Conservation (phyloP, 345 rosid genomes). For the Syzygium aqueum region DNA sequence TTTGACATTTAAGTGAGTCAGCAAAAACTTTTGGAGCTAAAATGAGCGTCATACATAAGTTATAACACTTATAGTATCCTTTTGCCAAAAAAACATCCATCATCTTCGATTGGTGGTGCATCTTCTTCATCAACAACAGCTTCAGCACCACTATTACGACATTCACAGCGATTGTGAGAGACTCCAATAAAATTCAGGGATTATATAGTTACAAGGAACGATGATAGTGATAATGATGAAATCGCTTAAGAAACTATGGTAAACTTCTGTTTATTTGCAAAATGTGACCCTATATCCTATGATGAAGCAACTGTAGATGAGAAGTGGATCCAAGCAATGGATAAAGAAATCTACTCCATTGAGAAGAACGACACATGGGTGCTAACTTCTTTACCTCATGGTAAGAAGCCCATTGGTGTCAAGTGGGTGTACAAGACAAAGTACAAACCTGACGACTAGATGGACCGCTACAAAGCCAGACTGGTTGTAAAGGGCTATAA, state of each 20-base stretch:
- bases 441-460: accelerated
- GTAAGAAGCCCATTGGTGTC: neutral
- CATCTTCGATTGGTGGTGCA: too few relatives aligned
- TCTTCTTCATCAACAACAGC: neutral
- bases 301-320: neutral
- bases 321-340: neutral
- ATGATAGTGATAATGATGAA: neutral
- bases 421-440: neutral
- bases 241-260: neutral
- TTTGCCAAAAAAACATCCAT: neutral
- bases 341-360: neutral
- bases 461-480: neutral
- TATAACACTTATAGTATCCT: too few relatives aligned
- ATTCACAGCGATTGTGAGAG: accelerated
- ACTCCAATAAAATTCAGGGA: neutral
- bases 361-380: neutral
- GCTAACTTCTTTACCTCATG: neutral
- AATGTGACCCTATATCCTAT: neutral
- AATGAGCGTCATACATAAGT: too few relatives aligned
- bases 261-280: neutral
- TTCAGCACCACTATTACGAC: neutral
- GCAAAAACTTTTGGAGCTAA: too few relatives aligned
- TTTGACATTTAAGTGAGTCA: too few relatives aligned
- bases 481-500: neutral
- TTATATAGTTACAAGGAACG: neutral